Evolutionary conservation across 1,284 basidiomycete genomes (phyloP).

Genomic region (Melampsora medusae): DNA sequence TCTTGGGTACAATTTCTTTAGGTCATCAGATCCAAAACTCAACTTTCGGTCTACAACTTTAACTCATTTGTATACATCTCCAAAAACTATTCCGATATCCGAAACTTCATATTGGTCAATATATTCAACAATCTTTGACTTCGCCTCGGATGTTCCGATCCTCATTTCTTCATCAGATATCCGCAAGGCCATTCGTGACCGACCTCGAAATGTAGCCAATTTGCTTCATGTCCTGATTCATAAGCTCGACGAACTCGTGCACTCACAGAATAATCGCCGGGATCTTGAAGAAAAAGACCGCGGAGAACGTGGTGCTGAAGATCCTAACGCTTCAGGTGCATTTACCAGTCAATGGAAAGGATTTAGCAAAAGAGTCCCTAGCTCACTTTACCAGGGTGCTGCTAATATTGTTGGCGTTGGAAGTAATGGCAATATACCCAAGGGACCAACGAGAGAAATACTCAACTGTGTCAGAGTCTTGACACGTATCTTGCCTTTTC

Average conservation of each 20-base stretch:
- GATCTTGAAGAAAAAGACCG: constrained; percentile 9
- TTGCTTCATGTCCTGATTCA: constrained; percentile 16
- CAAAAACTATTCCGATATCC: background rate
- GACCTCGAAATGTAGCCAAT: constrained; percentile 29
- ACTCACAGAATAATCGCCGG: constrained; percentile 11
- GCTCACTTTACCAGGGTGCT: constrained; percentile 20
- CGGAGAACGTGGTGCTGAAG: background rate
- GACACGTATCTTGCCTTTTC: constrained; percentile 37
- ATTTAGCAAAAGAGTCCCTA: constrained; percentile 33
- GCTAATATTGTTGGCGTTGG: constrained; percentile 35
- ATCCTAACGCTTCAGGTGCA: background rate
- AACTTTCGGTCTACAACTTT: constrained; percentile 33
- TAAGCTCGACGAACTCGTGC: constrained; percentile 20
- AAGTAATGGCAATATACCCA: constrained; percentile 16
- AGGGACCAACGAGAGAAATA: constrained; percentile 34
- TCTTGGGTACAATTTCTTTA: background rate
- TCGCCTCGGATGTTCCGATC: constrained; percentile 32
- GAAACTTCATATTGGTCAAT: constrained; percentile 27
- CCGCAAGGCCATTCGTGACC: constrained; percentile 15
- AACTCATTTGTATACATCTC: constrained; percentile 10
- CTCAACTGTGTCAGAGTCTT: constrained; percentile 41
- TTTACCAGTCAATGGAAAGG: constrained; percentile 34
- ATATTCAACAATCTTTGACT: constrained; percentile 40
- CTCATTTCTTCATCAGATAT: constrained; percentile 31
- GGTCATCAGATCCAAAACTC: constrained; percentile 36